Percentiles rank a stretch among this genome's conserved stretches.
Conservation (phyloP, 768 basidiomycete species). For the Leucogyrophana mollusca region DNA sequence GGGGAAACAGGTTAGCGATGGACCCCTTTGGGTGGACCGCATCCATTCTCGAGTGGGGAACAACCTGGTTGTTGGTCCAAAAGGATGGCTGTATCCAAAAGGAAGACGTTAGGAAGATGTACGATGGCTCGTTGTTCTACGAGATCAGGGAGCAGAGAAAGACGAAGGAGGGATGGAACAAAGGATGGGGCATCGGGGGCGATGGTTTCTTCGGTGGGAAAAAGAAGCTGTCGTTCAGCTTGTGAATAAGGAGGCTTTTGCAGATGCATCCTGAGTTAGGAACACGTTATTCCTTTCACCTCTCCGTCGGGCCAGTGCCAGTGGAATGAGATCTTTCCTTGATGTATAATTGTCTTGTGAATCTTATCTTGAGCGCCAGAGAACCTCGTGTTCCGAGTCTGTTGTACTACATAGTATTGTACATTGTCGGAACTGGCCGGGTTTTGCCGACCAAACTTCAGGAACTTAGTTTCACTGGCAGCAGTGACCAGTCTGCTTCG, state of each 20-base stretch:
- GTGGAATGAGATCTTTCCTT: too few relatives aligned
- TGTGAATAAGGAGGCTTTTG: not conserved
- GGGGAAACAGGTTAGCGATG: slow-evolving; percentile 31
- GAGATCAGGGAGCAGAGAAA: slow-evolving; percentile 26
- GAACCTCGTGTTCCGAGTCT: too few relatives aligned
- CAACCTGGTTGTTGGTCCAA: slow-evolving; percentile 39
- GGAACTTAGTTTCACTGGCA: too few relatives aligned
- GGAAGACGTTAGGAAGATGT: slow-evolving; percentile 40
- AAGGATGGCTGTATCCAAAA: slow-evolving; percentile 37
- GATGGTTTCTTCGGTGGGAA: slow-evolving; percentile 30
- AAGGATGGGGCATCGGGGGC: slow-evolving; percentile 28
- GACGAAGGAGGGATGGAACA: slow-evolving; percentile 22
- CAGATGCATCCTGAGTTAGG: too few relatives aligned
- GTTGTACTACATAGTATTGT: too few relatives aligned
- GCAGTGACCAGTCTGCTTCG: too few relatives aligned
- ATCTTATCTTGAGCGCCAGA: too few relatives aligned
- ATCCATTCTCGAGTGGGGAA: slow-evolving; percentile 36
- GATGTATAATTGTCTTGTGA: too few relatives aligned
- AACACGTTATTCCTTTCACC: too few relatives aligned
- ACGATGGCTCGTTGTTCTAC: slow-evolving; percentile 40
- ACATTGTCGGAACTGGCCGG: too few relatives aligned
- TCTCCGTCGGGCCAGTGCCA: too few relatives aligned
- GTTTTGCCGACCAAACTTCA: too few relatives aligned
- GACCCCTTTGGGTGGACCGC: slow-evolving; percentile 38
- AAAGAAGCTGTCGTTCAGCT: slow-evolving; percentile 25